These are phyloP conservation scores for Fusarium multiceps DNA, from an alignment of 2,329 filamentous ascomycete genomes.

Conservation along the genomic window DNA sequence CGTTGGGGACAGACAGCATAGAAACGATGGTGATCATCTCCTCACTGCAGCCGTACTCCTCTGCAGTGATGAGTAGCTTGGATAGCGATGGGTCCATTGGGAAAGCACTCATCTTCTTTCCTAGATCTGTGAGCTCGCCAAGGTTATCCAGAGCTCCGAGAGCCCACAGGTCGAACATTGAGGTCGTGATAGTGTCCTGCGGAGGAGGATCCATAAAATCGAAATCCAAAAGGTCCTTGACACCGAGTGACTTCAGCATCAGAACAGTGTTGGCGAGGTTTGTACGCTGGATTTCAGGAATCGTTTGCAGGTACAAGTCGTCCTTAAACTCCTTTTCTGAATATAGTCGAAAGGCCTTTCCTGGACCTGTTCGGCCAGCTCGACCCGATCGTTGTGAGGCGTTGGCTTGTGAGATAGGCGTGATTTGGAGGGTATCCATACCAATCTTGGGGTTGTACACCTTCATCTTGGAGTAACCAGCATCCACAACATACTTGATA, in stretches of 20 bases:
- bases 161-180: constrained; percentile 97
- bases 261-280: constrained; percentile 96
- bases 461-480: constrained; percentile 96
- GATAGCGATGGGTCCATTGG: constrained; percentile 97
- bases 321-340: constrained; percentile 96
- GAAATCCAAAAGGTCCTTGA: constrained; percentile 94
- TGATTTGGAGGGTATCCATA: constrained; percentile 98
- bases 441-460: constrained; percentile 99
- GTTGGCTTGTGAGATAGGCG: constrained; percentile 96
- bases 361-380: constrained; percentile 92
- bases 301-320: constrained; percentile 95
- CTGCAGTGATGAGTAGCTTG: constrained; percentile 92
- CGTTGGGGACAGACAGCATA: constrained; percentile 95
- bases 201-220: constrained; percentile 99
- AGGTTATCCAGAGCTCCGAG: constrained; percentile 93
- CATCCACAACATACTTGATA: constrained; percentile 99
- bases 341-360: constrained; percentile 93
- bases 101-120: constrained; percentile 94
- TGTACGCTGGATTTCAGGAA: constrained; percentile 96
- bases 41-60: constrained; percentile 91
- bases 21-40: constrained; percentile 99
- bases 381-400: constrained; percentile 92
- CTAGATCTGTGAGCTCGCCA: constrained; percentile 88
- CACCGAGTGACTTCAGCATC: constrained; percentile 91
- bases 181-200: constrained; percentile 97